Evolutionary conservation across 1,284 basidiomycete genomes (phyloP), one percentile per base, ranked within the genome.

Genomic region (Grifola frondosa): DNA sequence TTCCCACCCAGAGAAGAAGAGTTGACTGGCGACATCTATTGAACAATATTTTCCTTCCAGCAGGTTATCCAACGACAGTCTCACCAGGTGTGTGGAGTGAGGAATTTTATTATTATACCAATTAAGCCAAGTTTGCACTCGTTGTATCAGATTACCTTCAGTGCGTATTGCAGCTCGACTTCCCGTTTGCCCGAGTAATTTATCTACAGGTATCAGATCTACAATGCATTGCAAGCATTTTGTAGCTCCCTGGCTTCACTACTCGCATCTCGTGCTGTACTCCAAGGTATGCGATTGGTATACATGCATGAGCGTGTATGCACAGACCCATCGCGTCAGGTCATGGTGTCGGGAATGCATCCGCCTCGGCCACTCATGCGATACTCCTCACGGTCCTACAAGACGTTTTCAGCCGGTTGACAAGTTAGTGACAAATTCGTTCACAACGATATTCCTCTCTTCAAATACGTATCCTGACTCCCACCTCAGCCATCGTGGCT

Each of bases 181-280:
- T 5, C 4, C 12, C 13, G 26, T 8, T n/a, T 24, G 16, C 2
- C 24, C 26, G 29, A 35, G 23, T 31, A 32, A 26, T 16, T 40
- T 31, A 22, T 24, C 20, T 29, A 4, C 37, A 65, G 62, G 44
- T 84, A 84, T 55, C 82, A 85, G 55, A 65, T 80, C 12, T 73
- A 77, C 52, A 85, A 86, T 49, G 80, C 79, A 0, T 45, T 83
- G 2, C 84, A 85, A 62, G 79, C 81, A 3, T 84, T 84, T 52
- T 84, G 80, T 56, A 84, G 78, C 53, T 82, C 82, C 0, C 62
- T 86, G 1, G 76, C 81, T 0, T 70, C 78, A 0, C 63, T 86
- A 23, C 59, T 85, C 17, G 78, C 84, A 3, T 84, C 82, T 5
- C 67, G 83, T 49, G 82, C 83, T n/a, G 74, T 81, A 3, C 64